Conservation (phyloP, 495 filamentous ascomycete species). For the Podospora appendiculata region DNA sequence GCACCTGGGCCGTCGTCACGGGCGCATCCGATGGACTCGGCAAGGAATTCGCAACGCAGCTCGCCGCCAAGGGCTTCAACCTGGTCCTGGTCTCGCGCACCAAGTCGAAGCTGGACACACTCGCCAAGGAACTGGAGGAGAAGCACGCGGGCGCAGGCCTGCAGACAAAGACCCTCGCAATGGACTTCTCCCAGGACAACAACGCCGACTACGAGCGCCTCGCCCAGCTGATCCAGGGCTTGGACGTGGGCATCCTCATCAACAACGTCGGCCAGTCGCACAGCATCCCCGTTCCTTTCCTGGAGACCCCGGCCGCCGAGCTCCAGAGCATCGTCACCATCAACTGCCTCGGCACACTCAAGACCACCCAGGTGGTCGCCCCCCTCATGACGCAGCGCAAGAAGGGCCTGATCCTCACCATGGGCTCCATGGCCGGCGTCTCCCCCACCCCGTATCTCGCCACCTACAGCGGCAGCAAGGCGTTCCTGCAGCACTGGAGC, state of each 20-base stretch:
- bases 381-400: conserved; percentile 77
- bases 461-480: conserved; percentile 96
- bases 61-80: conserved; percentile 89
- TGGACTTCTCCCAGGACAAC: conserved; percentile 81
- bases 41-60: conserved; percentile 89
- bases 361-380: conserved; percentile 74
- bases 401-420: conserved; percentile 86
- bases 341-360: conserved; percentile 85
- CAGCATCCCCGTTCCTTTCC: conserved; percentile 84
- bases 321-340: conserved; percentile 85
- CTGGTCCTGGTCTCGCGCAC: conserved; percentile 90
- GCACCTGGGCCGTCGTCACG: conserved; percentile 90
- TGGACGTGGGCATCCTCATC: conserved; percentile 82
- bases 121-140: conserved; percentile 66
- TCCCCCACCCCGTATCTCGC: conserved; percentile 88
- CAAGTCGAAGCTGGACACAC: conserved; percentile 70
- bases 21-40: conserved; percentile 96
- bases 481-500: conserved; percentile 97
- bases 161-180: conserved; percentile 67
- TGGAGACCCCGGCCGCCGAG: conserved; percentile 67
- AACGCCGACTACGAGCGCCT: conserved; percentile 71
- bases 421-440: conserved; percentile 91
- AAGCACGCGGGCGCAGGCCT: conserved; percentile 56
- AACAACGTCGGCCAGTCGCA: conserved; percentile 98
- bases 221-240: conserved; percentile 52